Percentiles rank a stretch among this genome's conserved stretches.
phyloP scores from a whole-genome alignment of 371 early-diverging fungal genomes.

The Blakeslea trispora region DNA sequence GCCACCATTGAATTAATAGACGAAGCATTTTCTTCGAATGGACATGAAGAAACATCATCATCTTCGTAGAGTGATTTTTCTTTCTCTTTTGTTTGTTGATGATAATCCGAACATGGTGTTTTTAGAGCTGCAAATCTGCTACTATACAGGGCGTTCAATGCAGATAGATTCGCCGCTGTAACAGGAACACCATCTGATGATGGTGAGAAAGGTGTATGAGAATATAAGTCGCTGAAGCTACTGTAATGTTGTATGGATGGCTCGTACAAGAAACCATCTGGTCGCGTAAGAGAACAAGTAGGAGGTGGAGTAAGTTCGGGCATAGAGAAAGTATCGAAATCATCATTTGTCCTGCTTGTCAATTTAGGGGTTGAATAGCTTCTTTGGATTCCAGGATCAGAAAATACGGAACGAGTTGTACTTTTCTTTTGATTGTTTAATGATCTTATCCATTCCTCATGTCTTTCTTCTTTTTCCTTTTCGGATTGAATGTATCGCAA shows the following conservation, averaged over 20 bases:
- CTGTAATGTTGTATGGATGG: conserved; percentile 11
- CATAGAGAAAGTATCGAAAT: conserved; percentile 22
- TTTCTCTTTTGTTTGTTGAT: conserved; percentile 2
- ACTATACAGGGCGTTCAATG: conserved; percentile 21
- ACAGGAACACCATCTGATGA: conserved; percentile 11
- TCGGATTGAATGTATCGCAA: conserved; percentile 25
- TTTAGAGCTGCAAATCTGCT: conserved; percentile 25
- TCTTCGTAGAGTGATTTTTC: neutral
- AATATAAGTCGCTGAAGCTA: conserved; percentile 26
- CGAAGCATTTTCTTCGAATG: conserved; percentile 8
- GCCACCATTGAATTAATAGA: conserved; percentile 19
- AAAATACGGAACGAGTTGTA: conserved; percentile 16
- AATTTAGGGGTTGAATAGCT: neutral
- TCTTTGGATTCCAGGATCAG: conserved; percentile 19
- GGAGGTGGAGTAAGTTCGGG: conserved; percentile 15
- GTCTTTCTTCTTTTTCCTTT: conserved; percentile 23
- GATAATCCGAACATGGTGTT: conserved; percentile 18
- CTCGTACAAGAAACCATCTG: neutral
- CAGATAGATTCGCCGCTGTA: conserved; percentile 24
- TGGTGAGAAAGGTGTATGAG: neutral
- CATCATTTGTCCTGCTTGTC: conserved; percentile 2
- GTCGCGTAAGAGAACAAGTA: neutral
- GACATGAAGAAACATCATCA: conserved; percentile 14
- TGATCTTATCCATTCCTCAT: conserved; percentile 18
- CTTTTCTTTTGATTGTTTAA: conserved; percentile 3